A percentile compares a stretch with the other conserved stretches of the same genome.
These are phyloP conservation scores for Talaromyces trachyspermus DNA, from an alignment of 495 filamentous ascomycete genomes.

Conservation along the genomic window DNA sequence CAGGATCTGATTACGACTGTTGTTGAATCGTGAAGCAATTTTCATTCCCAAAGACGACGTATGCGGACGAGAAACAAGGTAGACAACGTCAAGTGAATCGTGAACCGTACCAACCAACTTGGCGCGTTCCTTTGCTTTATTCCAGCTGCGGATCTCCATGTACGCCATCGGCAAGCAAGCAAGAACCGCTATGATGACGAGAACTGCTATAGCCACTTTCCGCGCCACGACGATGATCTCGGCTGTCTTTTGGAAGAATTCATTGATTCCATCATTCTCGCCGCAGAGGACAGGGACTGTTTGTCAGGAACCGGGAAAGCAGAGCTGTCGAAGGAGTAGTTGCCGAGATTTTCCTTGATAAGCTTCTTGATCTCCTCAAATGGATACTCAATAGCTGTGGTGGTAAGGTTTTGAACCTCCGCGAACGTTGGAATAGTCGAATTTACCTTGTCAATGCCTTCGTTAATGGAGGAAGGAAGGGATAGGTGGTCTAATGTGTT, in stretches of 20 bases:
- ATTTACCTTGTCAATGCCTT: conserved; percentile 61
- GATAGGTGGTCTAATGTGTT: conserved; percentile 58
- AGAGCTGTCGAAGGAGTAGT: conserved; percentile 68
- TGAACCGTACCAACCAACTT: conserved; percentile 55
- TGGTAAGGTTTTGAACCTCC: conserved; percentile 69
- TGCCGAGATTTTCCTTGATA: conserved; percentile 57
- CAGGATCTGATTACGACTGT: conserved; percentile 59
- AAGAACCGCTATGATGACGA: conserved; percentile 61
- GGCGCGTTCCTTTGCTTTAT: conserved; percentile 60
- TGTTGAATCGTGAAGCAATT: conserved; percentile 59
- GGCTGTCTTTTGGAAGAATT: conserved; percentile 72
- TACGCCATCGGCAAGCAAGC: conserved; percentile 71
- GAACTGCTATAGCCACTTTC: conserved; percentile 64
- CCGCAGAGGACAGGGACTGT: conserved; percentile 75
- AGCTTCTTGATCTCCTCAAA: conserved; percentile 69
- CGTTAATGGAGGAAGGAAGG: conserved; percentile 57
- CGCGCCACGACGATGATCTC: conserved; percentile 53
- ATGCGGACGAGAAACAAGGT: conserved; percentile 75
- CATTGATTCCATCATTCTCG: conserved; percentile 70
- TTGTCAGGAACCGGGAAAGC: conserved; percentile 76
- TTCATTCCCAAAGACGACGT: conserved; percentile 65
- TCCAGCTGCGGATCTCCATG: conserved; percentile 73
- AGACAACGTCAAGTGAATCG: conserved; percentile 84
- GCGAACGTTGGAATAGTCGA: conserved; percentile 72
- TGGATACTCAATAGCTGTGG: conserved; percentile 62